Conservation (phyloP, 345 rosid species). For the Lenwebbia sp. region DNA sequence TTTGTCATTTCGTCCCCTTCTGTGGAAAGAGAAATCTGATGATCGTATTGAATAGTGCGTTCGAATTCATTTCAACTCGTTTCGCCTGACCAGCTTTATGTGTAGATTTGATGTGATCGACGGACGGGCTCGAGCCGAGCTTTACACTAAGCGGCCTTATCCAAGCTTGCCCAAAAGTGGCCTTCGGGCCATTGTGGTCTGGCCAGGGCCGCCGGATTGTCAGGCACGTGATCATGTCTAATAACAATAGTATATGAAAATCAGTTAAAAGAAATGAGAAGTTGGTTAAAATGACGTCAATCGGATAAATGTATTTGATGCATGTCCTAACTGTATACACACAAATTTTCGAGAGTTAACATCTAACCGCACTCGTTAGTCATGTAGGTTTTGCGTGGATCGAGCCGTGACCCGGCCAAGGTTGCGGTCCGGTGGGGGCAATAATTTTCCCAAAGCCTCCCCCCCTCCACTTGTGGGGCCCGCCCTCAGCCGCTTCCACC, state of each 20-base stretch:
- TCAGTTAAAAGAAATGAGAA: not conserved
- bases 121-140: accelerated
- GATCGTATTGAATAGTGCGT: not conserved
- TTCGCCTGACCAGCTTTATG: no score
- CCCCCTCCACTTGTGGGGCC: not conserved
- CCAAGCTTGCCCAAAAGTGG: not conserved
- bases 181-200: not conserved
- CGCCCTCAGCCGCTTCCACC: not conserved
- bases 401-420: not conserved
- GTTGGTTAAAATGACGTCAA: not conserved
- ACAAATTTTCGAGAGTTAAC: not conserved
- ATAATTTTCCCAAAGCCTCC: not conserved
- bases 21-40: no score
- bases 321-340: not conserved
- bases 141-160: not conserved
- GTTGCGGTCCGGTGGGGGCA: not conserved
- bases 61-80: not conserved
- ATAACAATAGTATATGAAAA: not conserved
- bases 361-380: no score
- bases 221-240: not conserved
- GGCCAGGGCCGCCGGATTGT: not conserved
- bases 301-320: not conserved
- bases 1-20: no score
- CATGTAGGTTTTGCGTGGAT: accelerated
- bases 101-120: not conserved